phyloP scores from a whole-genome alignment of 2,329 filamentous ascomycete species.

The Aspergillus sp. region DNA sequence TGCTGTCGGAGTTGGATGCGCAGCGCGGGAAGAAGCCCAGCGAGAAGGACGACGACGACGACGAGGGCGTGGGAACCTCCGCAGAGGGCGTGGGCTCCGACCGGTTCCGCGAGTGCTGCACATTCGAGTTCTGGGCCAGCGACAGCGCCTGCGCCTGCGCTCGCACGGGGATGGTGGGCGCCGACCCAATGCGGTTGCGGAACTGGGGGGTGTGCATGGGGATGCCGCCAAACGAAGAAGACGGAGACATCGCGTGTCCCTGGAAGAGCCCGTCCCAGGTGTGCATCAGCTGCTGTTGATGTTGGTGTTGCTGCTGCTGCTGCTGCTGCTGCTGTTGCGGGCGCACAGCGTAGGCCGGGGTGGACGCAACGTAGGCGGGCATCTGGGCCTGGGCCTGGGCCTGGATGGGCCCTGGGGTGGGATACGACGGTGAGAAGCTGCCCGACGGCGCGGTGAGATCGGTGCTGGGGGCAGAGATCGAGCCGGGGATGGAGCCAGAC shows the following conservation, averaged over 20 bases:
- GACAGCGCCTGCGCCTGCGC: conserved; percentile 9
- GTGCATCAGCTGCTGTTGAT: conserved; percentile 12
- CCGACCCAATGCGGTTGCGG: conserved; percentile 35
- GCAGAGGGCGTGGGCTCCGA: conserved; percentile 15
- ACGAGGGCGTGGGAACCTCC: neutral
- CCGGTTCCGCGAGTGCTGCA: conserved; percentile 18
- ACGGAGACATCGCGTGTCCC: conserved; percentile 20
- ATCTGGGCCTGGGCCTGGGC: conserved; percentile 21
- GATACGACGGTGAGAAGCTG: conserved; percentile 25
- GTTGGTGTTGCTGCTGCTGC: conserved; percentile 3
- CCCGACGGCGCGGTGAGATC: conserved; percentile 28
- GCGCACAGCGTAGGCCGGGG: conserved; percentile 14
- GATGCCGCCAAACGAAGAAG: conserved; percentile 21
- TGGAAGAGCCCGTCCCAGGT: conserved; percentile 26
- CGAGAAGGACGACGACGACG: neutral
- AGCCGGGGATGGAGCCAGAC: conserved; percentile 18
- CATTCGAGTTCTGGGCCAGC: too few species aligned
- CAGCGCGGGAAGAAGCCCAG: conserved; percentile 6
- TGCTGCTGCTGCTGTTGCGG: conserved; percentile 1
- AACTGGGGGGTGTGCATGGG: conserved; percentile 25
- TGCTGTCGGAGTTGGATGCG: conserved; percentile 6
- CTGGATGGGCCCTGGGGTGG: conserved; percentile 17
- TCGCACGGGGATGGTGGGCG: conserved; percentile 31
- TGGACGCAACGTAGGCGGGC: conserved; percentile 28
- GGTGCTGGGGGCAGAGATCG: conserved; percentile 21